phyloP scores from a whole-genome alignment of 192 early-diverging fungal species.

The Coemansia javaensis region DNA sequence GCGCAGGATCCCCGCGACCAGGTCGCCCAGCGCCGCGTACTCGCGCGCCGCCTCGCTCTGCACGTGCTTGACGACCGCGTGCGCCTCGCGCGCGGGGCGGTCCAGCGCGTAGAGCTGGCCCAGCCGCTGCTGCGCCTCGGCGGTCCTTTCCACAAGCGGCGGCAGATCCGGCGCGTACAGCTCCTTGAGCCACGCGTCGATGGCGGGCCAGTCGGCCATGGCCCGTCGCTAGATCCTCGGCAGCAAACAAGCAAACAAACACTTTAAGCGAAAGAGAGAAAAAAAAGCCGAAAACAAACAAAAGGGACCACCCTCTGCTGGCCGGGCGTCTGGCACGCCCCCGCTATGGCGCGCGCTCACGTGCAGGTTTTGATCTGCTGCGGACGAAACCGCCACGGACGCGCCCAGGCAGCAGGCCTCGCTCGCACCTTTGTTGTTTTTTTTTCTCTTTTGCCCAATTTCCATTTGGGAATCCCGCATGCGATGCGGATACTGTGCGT shows the following conservation, averaged over 20 bases:
- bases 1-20: conserved; percentile 10
- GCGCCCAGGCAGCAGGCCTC: not conserved
- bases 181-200: conserved; percentile 26
- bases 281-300: too few relatives aligned
- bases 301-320: too few relatives aligned
- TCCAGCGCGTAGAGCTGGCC: conserved; percentile 10
- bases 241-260: not conserved
- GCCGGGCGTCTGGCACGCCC: too few relatives aligned
- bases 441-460: too few relatives aligned
- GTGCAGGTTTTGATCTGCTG: too few relatives aligned
- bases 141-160: conserved; percentile 8
- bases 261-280: conserved; percentile 5
- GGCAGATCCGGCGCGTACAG: conserved; percentile 29
- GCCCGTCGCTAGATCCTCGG: too few relatives aligned
- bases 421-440: too few relatives aligned
- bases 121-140: conserved; percentile 12
- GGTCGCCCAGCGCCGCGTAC: conserved; percentile 18
- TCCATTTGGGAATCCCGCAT: not conserved
- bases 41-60: conserved; percentile 25
- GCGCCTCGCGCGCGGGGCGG: not conserved
- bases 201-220: conserved; percentile 8
- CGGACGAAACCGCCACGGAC: too few relatives aligned
- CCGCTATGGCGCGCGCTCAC: too few relatives aligned
- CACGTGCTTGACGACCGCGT: conserved; percentile 3
- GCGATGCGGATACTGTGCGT: conserved; percentile 85